These are phyloP conservation scores for Fusarium sp. DNA, from an alignment of 2,329 filamentous ascomycete species.

Conservation along the genomic window DNA sequence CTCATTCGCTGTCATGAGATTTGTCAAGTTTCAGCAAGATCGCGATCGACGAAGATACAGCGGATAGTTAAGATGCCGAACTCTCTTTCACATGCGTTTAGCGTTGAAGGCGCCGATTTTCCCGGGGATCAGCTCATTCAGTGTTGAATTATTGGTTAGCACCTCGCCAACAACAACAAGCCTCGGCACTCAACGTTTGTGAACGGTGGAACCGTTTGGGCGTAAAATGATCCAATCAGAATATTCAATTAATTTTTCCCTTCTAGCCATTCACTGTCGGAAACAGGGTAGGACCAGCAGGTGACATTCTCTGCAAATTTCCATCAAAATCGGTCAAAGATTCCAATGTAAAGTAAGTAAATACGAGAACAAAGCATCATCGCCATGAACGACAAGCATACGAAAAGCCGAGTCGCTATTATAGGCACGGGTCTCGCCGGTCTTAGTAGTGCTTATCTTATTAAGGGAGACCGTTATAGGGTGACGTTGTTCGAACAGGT, in stretches of 20 bases:
- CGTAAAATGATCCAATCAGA: not conserved
- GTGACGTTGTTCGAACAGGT: slow-evolving; percentile 50
- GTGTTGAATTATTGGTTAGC: not conserved
- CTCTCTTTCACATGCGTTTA: not conserved
- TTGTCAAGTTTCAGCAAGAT: not conserved
- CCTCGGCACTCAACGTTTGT: not conserved
- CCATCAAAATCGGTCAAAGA: not conserved
- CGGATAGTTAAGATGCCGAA: not conserved
- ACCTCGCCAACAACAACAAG: not conserved
- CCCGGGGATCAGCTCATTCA: not conserved
- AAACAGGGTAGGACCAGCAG: not conserved
- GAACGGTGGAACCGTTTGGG: not conserved
- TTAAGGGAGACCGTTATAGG: slow-evolving; percentile 42
- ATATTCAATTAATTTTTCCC: not conserved
- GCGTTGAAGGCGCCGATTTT: not conserved
- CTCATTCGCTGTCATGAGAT: not conserved
- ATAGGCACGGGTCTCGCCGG: slow-evolving; percentile 52
- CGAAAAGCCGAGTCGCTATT: slow-evolving; percentile 41
- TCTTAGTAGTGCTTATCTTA: slow-evolving; percentile 49
- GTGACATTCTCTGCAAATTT: not conserved
- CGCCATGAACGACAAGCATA: not conserved
- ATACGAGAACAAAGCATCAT: not conserved
- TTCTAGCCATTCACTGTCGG: not conserved
- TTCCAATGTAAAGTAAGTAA: not conserved
- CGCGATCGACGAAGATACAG: not conserved